Conservation (phyloP, 2,329 filamentous ascomycete genomes). For the Colletotrichum euphorbiae region DNA sequence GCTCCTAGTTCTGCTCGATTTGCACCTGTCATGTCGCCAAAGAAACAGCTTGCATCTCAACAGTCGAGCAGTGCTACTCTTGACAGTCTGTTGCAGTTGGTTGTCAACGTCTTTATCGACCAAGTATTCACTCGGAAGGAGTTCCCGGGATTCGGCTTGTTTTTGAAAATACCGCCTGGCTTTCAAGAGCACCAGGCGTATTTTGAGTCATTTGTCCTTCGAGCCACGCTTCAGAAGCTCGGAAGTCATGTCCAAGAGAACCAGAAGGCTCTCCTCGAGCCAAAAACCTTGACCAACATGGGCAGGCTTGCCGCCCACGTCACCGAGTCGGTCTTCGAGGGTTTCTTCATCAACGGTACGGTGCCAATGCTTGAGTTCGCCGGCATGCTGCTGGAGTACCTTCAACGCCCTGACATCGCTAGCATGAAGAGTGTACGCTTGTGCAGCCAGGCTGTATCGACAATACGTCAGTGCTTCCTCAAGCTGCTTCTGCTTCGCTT, state of each 20-base stretch:
- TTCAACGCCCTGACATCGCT: constrained; percentile 86
- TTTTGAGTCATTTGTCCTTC: constrained; percentile 90
- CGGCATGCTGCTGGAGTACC: constrained; percentile 86
- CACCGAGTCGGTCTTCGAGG: constrained; percentile 91
- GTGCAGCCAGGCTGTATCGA: constrained; percentile 84
- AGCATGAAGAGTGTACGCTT: constrained; percentile 88
- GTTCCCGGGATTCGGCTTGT: constrained; percentile 87
- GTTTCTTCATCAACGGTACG: constrained; percentile 93
- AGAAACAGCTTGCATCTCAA: constrained; percentile 61
- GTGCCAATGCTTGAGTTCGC: constrained; percentile 87
- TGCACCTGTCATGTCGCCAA: constrained; percentile 71
- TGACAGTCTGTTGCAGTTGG: constrained; percentile 80
- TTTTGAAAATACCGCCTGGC: constrained; percentile 88
- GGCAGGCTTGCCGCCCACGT: constrained; percentile 84
- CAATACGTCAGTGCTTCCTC: constrained; percentile 81
- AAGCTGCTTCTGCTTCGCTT: constrained; percentile 83
- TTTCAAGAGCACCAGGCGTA: constrained; percentile 96
- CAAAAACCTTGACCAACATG: constrained; percentile 87
- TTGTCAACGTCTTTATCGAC: constrained; percentile 84
- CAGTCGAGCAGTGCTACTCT: constrained; percentile 76
- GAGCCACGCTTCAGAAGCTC: constrained; percentile 78
- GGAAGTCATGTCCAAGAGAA: constrained; percentile 77
- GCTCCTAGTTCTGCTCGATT: constrained; percentile 71
- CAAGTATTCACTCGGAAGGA: constrained; percentile 89
- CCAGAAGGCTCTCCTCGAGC: constrained; percentile 80